These are phyloP conservation scores for Pichia occidentalis DNA, from an alignment of 805 yeast genomes.

Conservation along the genomic window DNA sequence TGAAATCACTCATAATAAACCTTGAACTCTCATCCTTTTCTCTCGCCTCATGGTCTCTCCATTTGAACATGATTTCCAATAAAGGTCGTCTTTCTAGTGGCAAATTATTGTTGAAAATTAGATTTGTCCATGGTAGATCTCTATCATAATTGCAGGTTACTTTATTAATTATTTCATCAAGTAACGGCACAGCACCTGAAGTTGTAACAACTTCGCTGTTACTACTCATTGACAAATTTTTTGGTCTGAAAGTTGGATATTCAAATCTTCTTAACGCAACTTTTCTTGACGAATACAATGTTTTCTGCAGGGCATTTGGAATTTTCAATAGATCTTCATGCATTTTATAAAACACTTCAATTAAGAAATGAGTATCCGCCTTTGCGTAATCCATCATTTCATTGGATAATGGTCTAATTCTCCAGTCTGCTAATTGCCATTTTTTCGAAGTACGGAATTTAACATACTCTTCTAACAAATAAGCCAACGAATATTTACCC, in stretches of 20 bases:
- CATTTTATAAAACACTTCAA: slow-evolving; percentile 72
- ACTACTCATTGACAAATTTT: slow-evolving; percentile 13
- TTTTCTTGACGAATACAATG: slow-evolving; percentile 65
- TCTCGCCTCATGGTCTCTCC: slow-evolving; percentile 82
- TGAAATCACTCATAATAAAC: slow-evolving; percentile 76
- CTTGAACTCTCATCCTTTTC: slow-evolving; percentile 76
- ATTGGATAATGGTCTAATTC: slow-evolving; percentile 72
- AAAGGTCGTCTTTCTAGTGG: slow-evolving; percentile 47
- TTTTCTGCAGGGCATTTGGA: slow-evolving; percentile 44
- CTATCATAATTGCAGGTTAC: slow-evolving; percentile 38
- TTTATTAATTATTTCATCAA: slow-evolving; percentile 15
- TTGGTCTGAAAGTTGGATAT: slow-evolving; percentile 59
- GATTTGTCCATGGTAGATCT: slow-evolving; percentile 59
- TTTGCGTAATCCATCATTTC: slow-evolving; percentile 84
- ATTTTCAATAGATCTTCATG: slow-evolving; percentile 52
- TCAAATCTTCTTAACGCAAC: slow-evolving; percentile 82
- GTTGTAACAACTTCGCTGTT: slow-evolving; percentile 26
- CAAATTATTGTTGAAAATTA: slow-evolving; percentile 61
- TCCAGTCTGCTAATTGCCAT: slow-evolving; percentile 96
- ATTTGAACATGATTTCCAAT: slow-evolving; percentile 56
- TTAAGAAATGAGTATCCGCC: slow-evolving; percentile 88
- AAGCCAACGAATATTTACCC: slow-evolving; percentile 80
- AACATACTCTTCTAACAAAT: slow-evolving; percentile 71
- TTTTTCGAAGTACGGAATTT: slow-evolving; percentile 84
- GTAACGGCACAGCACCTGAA: slow-evolving; percentile 25